Conservation (phyloP, 495 filamentous ascomycete species). For the Lasiosphaeria miniovina region DNA sequence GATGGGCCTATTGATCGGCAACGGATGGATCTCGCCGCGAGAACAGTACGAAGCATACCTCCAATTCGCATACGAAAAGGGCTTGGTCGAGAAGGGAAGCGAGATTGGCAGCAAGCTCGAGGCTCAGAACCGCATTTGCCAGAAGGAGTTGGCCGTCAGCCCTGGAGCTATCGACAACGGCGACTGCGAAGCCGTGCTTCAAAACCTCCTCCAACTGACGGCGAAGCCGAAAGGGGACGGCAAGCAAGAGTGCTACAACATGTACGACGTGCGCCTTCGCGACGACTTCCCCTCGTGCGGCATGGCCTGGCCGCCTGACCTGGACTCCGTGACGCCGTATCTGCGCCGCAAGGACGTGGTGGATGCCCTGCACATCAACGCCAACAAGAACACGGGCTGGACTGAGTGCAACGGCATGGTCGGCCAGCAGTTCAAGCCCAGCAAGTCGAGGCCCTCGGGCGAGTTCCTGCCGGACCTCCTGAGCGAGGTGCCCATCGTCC, state of each 20-base stretch:
- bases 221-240: slow-evolving; percentile 44
- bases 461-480: slow-evolving; percentile 74
- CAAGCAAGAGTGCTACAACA: slow-evolving; percentile 67
- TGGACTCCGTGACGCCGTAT: slow-evolving; percentile 73
- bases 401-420: slow-evolving; percentile 85
- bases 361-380: slow-evolving; percentile 75
- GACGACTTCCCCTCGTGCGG: slow-evolving; percentile 77
- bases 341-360: slow-evolving; percentile 77
- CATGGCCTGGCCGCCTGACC: slow-evolving; percentile 93
- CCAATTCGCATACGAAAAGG: slow-evolving; percentile 70
- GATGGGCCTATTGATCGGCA: slow-evolving; percentile 87
- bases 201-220: slow-evolving; percentile 62
- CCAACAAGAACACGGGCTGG: slow-evolving; percentile 82
- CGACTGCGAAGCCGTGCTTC: slow-evolving; percentile 72
- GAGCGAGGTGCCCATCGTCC: slow-evolving; percentile 67
- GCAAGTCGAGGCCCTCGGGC: slow-evolving; percentile 68
- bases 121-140: slow-evolving; percentile 44
- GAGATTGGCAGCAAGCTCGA: slow-evolving; percentile 59
- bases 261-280: slow-evolving; percentile 87
- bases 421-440: slow-evolving; percentile 60
- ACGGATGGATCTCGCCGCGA: slow-evolving; percentile 89
- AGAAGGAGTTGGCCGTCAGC: slow-evolving; percentile 63
- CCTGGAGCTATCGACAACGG: slow-evolving; percentile 61
- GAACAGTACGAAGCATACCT: slow-evolving; percentile 93
- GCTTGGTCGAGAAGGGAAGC: slow-evolving; percentile 64